Evolutionary conservation across 805 yeast genomes (phyloP), one percentile per base, ranked within the genome.

Genomic region (Nakazawaea holstii): DNA sequence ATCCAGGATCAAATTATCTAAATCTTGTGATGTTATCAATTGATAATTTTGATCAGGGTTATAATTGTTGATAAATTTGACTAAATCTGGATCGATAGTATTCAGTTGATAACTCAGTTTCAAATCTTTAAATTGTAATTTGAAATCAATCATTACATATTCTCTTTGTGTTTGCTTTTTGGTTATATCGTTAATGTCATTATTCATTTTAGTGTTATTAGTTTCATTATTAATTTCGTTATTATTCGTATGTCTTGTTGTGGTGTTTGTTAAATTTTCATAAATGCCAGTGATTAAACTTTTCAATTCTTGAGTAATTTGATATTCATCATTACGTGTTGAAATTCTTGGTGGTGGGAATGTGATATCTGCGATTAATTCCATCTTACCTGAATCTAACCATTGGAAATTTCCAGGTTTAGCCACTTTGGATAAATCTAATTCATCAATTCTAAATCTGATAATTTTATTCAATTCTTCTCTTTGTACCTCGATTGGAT

Each of bases 331-430:
- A 38, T 13, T 35, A 28, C 8, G 14, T 15, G 26, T 17, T 1
- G 59, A 64, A n/a, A 68, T 69, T 17, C 71, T 72, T 29, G 66
- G 69, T 1, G 95, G 94, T 1, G 95, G 94, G 29, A 86, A 68
- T 76, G 82, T 80, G 17, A 87, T 77, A 64, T 87, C 94, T 3
- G 88, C 86, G 14, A 75, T 67, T 4, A 87, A 65, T 49, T 85
- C 90, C 4, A 82, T 80, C 53, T 80, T 79, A 4, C 94, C 92
- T 41, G 79, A 79, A 26, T 75, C 73, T 10, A 87, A 62, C 95
- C 94, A 87, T 57, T 81, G 82, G 57, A 85, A 79, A 52, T 79
- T 74, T 57, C 72, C 71, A 17, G 56, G 49, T 9, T 55, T 52
- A 11, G 53, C 58, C 20, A 60, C 53, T 35, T 55, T 55, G 9